phyloP scores from a whole-genome alignment of 2,329 filamentous ascomycete genomes.

The Fusarium albosuccineum region DNA sequence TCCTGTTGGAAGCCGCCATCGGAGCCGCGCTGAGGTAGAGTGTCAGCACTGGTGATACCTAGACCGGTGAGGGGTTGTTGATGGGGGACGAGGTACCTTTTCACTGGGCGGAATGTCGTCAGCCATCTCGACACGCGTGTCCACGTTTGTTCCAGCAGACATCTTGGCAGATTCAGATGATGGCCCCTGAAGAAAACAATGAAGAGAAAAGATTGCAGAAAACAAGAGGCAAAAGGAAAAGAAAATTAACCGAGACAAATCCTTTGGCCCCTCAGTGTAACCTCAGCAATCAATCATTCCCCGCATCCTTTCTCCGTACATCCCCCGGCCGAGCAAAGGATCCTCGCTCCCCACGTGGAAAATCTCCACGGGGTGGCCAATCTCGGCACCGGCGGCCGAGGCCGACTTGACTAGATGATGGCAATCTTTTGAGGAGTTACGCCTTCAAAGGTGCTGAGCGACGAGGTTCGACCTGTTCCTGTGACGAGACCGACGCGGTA shows the following conservation, averaged over 20 bases:
- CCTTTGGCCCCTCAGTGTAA: background rate
- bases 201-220: background rate
- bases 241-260: conserved; percentile 20
- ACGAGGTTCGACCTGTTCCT: too few relatives aligned
- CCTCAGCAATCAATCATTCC: conserved; percentile 8
- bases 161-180: background rate
- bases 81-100: conserved; percentile 19
- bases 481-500: too few relatives aligned
- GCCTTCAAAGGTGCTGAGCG: too few relatives aligned
- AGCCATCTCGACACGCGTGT: conserved; percentile 15
- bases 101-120: conserved; percentile 14
- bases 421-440: too few relatives aligned
- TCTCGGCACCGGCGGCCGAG: conserved; percentile 1
- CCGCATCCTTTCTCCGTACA: conserved; percentile 17
- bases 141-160: conserved; percentile 18
- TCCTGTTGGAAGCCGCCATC: conserved; percentile 23
- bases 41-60: conserved; percentile 2
- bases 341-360: background rate
- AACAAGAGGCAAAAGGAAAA: conserved; percentile 9
- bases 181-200: background rate
- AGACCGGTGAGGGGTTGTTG: too few relatives aligned
- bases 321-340: background rate
- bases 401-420: background rate
- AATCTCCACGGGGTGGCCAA: background rate
- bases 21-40: conserved; percentile 10